Conservation (phyloP, 2,329 filamentous ascomycete species). For the Penicillium sp. region DNA sequence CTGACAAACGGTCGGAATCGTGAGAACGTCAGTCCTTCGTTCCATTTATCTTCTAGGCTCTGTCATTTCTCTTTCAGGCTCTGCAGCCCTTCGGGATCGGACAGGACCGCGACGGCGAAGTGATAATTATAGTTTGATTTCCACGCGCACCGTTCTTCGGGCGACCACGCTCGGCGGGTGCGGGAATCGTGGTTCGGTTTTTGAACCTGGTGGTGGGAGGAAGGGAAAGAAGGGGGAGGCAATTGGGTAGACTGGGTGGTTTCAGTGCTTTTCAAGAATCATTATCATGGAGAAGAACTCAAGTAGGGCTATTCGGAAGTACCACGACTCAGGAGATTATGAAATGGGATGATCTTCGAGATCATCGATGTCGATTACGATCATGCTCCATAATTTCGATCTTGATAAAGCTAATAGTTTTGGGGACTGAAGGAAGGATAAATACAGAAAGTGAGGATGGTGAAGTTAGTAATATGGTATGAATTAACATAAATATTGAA, state of each 20-base stretch:
- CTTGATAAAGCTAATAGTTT: neutral
- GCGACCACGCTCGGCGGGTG: conserved; percentile 6
- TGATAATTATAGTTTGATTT: neutral
- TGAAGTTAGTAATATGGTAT: too few relatives aligned
- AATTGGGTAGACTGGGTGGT: neutral
- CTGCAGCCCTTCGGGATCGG: neutral
- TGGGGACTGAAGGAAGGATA: neutral
- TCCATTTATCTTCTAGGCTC: neutral
- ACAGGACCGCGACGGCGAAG: neutral
- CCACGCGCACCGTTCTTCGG: conserved; percentile 5
- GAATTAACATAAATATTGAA: too few relatives aligned
- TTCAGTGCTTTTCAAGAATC: neutral
- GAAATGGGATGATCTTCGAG: neutral
- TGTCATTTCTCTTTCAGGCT: neutral
- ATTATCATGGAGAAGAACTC: neutral
- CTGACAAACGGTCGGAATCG: neutral
- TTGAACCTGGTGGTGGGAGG: neutral
- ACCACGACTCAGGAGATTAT: neutral
- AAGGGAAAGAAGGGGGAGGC: neutral
- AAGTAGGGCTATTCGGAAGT: neutral
- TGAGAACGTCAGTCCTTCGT: too few relatives aligned
- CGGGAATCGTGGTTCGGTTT: conserved; percentile 5
- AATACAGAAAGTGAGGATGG: neutral
- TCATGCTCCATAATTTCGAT: neutral
- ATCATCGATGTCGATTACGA: neutral